Evolutionary conservation across 768 basidiomycete species (phyloP).

Genomic region (Agaricus sinodeliciosus): DNA sequence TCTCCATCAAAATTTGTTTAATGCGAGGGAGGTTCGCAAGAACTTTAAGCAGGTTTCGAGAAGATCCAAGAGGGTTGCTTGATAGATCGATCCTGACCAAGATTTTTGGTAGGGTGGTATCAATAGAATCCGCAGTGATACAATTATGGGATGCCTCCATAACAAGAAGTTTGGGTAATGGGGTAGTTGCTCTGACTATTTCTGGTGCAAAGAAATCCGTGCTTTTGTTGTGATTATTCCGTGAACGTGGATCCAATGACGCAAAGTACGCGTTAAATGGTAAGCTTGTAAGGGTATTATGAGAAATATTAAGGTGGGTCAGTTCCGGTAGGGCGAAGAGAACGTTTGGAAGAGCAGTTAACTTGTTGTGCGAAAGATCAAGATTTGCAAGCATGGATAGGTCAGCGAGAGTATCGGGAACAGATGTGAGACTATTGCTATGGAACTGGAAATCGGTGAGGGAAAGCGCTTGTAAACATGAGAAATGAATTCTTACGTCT

Average conservation of each 20-base stretch:
- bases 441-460: slow-evolving; percentile 45
- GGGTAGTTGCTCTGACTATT: slow-evolving; percentile 53
- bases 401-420: slow-evolving; percentile 66
- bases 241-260: slow-evolving; percentile 16
- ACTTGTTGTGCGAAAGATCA: slow-evolving; percentile 69
- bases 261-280: slow-evolving; percentile 59
- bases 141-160: slow-evolving; percentile 67
- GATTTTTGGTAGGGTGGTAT: slow-evolving; percentile 44
- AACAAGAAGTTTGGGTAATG: slow-evolving; percentile 58
- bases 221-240: slow-evolving; percentile 26
- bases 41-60: slow-evolving; percentile 35
- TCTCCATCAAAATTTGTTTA: slow-evolving; percentile 49
- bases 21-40: slow-evolving; percentile 44
- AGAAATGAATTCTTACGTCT: slow-evolving; percentile 47
- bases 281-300: slow-evolving; percentile 56
- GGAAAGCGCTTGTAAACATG: background rate
- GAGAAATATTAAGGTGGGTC: slow-evolving; percentile 59
- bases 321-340: slow-evolving; percentile 67
- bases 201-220: slow-evolving; percentile 60
- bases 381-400: slow-evolving; percentile 58
- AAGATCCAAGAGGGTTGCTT: slow-evolving; percentile 54
- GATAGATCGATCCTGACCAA: slow-evolving; percentile 60
- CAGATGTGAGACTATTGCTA: slow-evolving; percentile 55
- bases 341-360: slow-evolving; percentile 55
- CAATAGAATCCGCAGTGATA: slow-evolving; percentile 48